A percentile compares a stretch with the other conserved stretches of the same genome.
Conservation (phyloP, 805 yeast species). For the Isabelozyma heimii region DNA sequence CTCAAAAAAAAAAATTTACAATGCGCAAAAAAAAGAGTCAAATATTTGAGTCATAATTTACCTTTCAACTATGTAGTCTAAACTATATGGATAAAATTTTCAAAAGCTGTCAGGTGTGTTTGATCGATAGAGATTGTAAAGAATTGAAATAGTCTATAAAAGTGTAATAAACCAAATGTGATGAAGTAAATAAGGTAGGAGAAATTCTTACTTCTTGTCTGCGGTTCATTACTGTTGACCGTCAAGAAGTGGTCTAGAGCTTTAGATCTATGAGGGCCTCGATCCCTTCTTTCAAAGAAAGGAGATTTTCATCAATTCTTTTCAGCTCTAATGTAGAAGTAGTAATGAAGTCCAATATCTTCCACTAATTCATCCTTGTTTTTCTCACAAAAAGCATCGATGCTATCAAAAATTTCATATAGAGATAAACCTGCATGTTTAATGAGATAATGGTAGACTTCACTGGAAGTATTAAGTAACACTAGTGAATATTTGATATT, state of each 20-base stretch:
- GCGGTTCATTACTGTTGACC: too few relatives aligned
- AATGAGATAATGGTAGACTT: slow-evolving; percentile 27
- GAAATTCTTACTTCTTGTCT: too few relatives aligned
- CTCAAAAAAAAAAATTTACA: not conserved
- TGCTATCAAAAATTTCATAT: slow-evolving; percentile 32
- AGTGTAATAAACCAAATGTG: not conserved
- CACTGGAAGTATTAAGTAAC: slow-evolving; percentile 26
- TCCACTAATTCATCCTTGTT: slow-evolving; percentile 10
- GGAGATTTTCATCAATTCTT: slow-evolving; percentile 7
- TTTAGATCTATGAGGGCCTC: too few relatives aligned
- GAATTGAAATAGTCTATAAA: not conserved
- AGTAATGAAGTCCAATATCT: slow-evolving; percentile 17
- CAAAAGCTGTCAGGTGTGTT: not conserved
- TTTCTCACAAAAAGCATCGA: slow-evolving; percentile 23
- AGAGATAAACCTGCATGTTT: slow-evolving; percentile 25
- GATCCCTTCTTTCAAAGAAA: not conserved
- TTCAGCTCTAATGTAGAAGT: slow-evolving; percentile 23
- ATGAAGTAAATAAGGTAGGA: not conserved
- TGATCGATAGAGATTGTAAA: not conserved
- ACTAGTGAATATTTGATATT: slow-evolving; percentile 29
- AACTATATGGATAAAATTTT: not conserved
- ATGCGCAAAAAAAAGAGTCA: not conserved
- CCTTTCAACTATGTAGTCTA: not conserved
- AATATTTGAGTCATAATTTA: not conserved
- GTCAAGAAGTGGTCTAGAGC: too few relatives aligned